Percentiles rank a stretch among this genome's conserved stretches.
These are phyloP conservation scores for Xylaria nigripes DNA, from an alignment of 495 filamentous ascomycete species.

Conservation along the genomic window DNA sequence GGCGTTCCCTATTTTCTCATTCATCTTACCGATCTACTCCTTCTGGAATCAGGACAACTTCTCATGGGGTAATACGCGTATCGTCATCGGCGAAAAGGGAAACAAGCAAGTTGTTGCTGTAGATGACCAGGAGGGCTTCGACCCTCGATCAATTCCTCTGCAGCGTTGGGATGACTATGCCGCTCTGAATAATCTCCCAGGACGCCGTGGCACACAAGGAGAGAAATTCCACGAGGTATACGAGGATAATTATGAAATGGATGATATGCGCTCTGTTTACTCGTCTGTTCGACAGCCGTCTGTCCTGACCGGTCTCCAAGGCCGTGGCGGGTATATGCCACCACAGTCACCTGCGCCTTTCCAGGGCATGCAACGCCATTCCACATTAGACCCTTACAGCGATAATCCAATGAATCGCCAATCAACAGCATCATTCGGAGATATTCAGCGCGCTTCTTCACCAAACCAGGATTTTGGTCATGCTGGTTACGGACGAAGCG, in stretches of 20 bases:
- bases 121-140: conserved; percentile 71
- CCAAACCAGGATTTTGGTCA: conserved; percentile 45
- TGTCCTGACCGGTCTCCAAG: conserved; percentile 78
- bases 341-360: conserved; percentile 71
- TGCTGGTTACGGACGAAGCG: conserved; percentile 21
- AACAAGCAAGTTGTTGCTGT: conserved; percentile 80
- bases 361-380: conserved; percentile 39
- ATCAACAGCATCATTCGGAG: conserved; percentile 44
- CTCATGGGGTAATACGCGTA: conserved; percentile 94
- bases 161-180: conserved; percentile 98
- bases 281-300: conserved; percentile 91
- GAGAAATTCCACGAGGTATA: conserved; percentile 62
- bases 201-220: conserved; percentile 63
- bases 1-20: conserved; percentile 89
- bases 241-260: conserved; percentile 80
- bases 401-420: conserved; percentile 40
- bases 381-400: conserved; percentile 29
- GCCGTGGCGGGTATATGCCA: conserved; percentile 63
- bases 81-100: conserved; percentile 91
- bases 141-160: conserved; percentile 85
- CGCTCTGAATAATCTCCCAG: conserved; percentile 79
- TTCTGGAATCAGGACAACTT: conserved; percentile 99
- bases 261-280: conserved; percentile 94
- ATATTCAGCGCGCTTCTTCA: conserved; percentile 32
- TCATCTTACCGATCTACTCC: conserved; percentile 87